Evolutionary conservation across 139 green algal genomes (phyloP).

Genomic region (Gonium pectorale): DNA sequence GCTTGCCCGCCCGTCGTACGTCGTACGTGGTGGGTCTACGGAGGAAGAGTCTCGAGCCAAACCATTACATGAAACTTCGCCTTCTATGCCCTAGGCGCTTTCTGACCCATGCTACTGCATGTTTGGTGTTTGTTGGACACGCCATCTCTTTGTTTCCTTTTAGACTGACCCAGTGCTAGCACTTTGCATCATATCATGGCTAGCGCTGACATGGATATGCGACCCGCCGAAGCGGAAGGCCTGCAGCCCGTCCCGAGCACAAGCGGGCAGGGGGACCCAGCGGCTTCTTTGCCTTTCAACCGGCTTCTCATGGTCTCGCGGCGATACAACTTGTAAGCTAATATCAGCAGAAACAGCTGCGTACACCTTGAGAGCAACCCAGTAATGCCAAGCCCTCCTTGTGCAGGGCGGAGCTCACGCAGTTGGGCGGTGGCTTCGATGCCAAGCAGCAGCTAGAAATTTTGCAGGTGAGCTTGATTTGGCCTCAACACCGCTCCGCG

Average conservation of each 20-base stretch:
- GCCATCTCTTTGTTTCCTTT: not conserved
- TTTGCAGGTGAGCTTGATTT: conserved; percentile 13
- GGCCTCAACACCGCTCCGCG: too few species aligned
- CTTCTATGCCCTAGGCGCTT: not conserved
- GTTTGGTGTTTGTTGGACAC: not conserved
- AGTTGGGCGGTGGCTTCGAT: not conserved
- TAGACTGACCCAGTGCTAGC: not conserved
- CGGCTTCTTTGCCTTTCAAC: not conserved
- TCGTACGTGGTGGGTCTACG: too few species aligned
- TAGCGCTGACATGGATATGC: not conserved
- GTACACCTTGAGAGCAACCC: not conserved
- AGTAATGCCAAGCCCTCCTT: not conserved
- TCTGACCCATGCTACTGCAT: not conserved
- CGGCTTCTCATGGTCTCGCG: not conserved
- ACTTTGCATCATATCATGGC: not conserved
- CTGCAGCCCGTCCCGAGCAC: conserved; percentile 3
- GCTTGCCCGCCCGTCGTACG: not conserved
- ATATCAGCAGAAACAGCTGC: not conserved
- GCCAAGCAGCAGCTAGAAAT: conserved; percentile 25
- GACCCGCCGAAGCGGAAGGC: not conserved
- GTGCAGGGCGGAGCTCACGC: conserved; percentile 25
- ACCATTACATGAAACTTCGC: not conserved
- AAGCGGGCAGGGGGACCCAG: not conserved
- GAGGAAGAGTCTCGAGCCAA: too few species aligned
- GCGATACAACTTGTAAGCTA: conserved; percentile 9